phyloP scores from a whole-genome alignment of 305 asterid genomes.

The Solanum hybrid region DNA sequence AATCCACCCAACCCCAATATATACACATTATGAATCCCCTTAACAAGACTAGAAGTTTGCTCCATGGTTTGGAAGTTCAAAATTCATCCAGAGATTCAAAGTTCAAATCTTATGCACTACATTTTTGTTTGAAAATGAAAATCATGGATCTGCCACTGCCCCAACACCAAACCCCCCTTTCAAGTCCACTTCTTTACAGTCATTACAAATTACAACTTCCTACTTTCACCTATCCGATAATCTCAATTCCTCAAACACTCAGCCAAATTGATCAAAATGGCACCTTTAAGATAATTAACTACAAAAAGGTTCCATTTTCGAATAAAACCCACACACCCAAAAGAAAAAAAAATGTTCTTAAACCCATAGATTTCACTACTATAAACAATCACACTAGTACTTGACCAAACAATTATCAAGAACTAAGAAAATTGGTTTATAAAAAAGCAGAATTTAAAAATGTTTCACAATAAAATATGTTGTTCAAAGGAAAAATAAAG shows the following conservation, averaged over 20 bases:
- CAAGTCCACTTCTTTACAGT: not conserved
- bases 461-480: not conserved
- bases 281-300: not conserved
- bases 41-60: not conserved
- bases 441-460: not conserved
- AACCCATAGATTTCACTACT: not conserved
- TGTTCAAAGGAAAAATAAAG: not conserved
- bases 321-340: not conserved
- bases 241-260: not conserved
- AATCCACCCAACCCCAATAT: not conserved
- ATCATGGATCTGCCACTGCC: not conserved
- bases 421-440: not conserved
- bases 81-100: not conserved
- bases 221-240: not conserved
- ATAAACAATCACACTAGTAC: not conserved
- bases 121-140: not conserved
- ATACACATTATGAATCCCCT: not conserved
- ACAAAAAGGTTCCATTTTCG: not conserved
- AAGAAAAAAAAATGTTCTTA: not conserved
- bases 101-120: not conserved
- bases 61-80: not conserved
- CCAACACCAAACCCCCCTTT: not conserved
- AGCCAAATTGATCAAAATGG: not conserved
- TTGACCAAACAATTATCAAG: not conserved
- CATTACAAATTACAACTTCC: not conserved